Percentiles rank a stretch among this genome's conserved stretches.
Conservation (phyloP, 306 rosid genomes). For the Cucurbita ficifolia region DNA sequence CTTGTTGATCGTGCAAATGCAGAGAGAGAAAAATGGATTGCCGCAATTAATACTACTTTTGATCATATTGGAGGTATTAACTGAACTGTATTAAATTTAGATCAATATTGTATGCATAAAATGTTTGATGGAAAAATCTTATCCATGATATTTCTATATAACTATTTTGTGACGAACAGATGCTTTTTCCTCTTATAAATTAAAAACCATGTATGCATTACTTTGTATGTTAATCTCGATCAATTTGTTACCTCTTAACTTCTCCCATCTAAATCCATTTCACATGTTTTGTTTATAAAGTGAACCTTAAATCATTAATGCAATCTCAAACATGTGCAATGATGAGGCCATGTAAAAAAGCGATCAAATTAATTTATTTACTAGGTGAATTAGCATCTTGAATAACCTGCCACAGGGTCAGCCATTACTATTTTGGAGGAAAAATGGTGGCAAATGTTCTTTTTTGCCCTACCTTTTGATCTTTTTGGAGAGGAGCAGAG, state of each 20-base stretch:
- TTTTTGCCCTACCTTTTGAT: background rate
- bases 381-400: background rate
- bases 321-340: background rate
- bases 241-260: background rate
- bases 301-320: background rate
- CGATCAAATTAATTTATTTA: background rate
- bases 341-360: background rate
- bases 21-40: constrained; percentile 89
- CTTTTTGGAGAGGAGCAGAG: background rate
- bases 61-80: constrained; percentile 93
- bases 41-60: constrained; percentile 91
- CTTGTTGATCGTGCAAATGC: constrained; percentile 74
- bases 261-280: background rate
- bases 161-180: background rate
- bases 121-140: background rate
- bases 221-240: background rate
- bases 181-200: background rate
- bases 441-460: background rate
- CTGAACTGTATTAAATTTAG: background rate
- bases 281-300: background rate
- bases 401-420: background rate
- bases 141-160: background rate
- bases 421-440: background rate
- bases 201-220: background rate
- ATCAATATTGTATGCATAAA: background rate